Base-by-base conservation (phyloP, 1,284 basidiomycete species). In the Trichosporon asahii region DNA sequence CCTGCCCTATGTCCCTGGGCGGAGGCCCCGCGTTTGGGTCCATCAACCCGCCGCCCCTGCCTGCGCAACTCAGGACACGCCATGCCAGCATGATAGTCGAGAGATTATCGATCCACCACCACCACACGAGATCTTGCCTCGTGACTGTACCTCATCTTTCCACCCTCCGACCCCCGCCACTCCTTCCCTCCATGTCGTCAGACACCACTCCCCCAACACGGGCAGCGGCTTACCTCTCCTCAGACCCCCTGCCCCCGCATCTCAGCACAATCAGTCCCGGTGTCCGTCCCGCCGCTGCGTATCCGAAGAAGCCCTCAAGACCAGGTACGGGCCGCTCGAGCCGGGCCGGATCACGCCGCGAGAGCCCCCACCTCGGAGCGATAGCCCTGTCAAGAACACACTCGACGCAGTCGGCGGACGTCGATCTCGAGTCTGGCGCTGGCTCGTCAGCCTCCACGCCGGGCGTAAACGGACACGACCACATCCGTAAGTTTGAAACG, bases 401-500 rank as follows among this genome's bases (percentile, higher is more conserved):
- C 8, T 31, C 55, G 18, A 18, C 9, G 27, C 21, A 60, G 27
- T 23, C 57, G 29, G 40, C 40, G 40, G 40, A 44, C 40, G 40
- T 44, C 40, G 57, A 61, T 18, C 29, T 61, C 27, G 57, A 61
- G 57, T 29, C 57, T 61, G 55, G 55, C 55, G 21, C 21, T 11
- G 57, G 27, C 29, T 61, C 57, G 27, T n/a, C 57, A 2, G 12
- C 29, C 7, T 61, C 57, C 15, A 61, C 57, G 7, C 57, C 57
- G 15, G 9, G n/a, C 29, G 23, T 61, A 15, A 61, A 61, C 57
- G 57, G 60, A 27, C 66, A 57, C 55, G 64, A 60, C 21, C 9
- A 49, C 15, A 44, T 68, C 6, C 67, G 69, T 70, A 64, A 66
- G 69, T 66, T 23, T 12, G 53, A 31, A 55, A 25, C 46, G n/a